Base-by-base conservation (phyloP, 2,329 filamentous ascomycete species). In the Bipolaris victoriae region DNA sequence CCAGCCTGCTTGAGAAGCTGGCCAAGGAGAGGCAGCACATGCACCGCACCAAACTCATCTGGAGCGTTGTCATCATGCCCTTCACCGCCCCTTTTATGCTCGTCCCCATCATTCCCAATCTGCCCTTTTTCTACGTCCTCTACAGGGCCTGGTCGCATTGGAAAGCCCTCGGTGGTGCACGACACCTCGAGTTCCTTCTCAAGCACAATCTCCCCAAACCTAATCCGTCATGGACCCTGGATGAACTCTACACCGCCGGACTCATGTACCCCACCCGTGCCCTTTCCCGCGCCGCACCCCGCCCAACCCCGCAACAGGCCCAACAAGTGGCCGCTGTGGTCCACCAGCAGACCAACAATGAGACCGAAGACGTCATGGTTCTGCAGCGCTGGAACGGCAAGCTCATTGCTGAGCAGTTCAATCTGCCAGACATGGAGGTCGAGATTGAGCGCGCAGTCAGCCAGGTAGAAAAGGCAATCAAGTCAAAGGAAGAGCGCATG, bases 81-180 rank as follows among this genome's bases (percentile, higher is more conserved):
- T 83, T 97, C 50, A 89, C 90, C 48, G 84, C 88, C 1, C 95
- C 95, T 0, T 86, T 98, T 75, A 92, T 87, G 3, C 78, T 97
- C 45, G 80, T 99, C 41, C 95, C 95, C 44, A 73, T 98, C 61
- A 84, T 97, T 62, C 93, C 94, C 35, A 97, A 99, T 74, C 82
- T 99, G 11, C 95, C 95, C 16, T 98, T 98, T 82, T 98, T 98
- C 81, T 99, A 98, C 76, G 85, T 98, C 39, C 86, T 86, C 16
- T 99, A 96, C 80, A 86, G 95, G 63, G 90, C 92, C 24, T 98
- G 71, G 56, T 77, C 74, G 40, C 75, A 78, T 57, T 72, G 63
- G 73, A 70, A 73, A 64, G 95, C 95, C 51, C 80, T 96, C 52
- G 86, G 87, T 36, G 95, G 95, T 52, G 93, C 92, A 18, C 90